Conservation (phyloP, 1,284 basidiomycete species). For the Apiotrichum gamsii region DNA sequence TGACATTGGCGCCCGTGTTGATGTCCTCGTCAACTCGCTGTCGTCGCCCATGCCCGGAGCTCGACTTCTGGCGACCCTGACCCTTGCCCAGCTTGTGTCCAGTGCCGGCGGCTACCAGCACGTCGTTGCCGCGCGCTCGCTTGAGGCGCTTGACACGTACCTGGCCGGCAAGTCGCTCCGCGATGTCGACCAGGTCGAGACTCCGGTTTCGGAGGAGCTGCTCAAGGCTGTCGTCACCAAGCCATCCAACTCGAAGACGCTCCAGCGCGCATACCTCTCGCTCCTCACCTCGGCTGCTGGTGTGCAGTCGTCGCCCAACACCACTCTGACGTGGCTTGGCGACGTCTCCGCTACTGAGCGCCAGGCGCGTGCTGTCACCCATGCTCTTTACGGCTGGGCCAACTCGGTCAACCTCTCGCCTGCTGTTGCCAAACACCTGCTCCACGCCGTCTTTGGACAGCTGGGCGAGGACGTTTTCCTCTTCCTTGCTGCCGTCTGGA, state of each 20-base stretch:
- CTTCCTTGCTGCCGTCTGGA: conserved; percentile 71
- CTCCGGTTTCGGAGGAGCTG: conserved; percentile 12
- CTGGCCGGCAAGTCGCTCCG: conserved; percentile 13
- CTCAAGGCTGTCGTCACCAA: conserved; percentile 29
- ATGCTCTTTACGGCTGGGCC: conserved; percentile 57
- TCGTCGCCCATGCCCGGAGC: conserved; percentile 1
- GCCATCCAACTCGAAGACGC: conserved; percentile 30
- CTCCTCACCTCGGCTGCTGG: conserved; percentile 29
- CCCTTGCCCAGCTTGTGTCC: conserved; percentile 15
- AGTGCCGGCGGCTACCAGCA: conserved; percentile 16
- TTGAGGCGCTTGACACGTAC: conserved; percentile 18
- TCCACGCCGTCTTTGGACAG: conserved; percentile 62
- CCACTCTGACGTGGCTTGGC: conserved; percentile 20
- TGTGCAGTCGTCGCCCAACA: conserved; percentile 16
- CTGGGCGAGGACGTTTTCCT: conserved; percentile 67
- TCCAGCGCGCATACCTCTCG: conserved; percentile 27
- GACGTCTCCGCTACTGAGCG: conserved; percentile 5
- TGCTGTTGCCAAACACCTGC: conserved; percentile 54
- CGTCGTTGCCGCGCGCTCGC: conserved; percentile 51
- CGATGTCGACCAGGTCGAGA: conserved; percentile 20
- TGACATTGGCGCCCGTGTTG: conserved; percentile 15
- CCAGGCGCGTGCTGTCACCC: conserved; percentile 16
- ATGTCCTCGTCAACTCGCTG: conserved; percentile 10
- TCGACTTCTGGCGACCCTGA: conserved; percentile 12
- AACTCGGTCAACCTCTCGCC: conserved; percentile 52